Evolutionary conservation across 805 yeast genomes (phyloP).

Genomic region (Kluyveromyces wickerhamii): DNA sequence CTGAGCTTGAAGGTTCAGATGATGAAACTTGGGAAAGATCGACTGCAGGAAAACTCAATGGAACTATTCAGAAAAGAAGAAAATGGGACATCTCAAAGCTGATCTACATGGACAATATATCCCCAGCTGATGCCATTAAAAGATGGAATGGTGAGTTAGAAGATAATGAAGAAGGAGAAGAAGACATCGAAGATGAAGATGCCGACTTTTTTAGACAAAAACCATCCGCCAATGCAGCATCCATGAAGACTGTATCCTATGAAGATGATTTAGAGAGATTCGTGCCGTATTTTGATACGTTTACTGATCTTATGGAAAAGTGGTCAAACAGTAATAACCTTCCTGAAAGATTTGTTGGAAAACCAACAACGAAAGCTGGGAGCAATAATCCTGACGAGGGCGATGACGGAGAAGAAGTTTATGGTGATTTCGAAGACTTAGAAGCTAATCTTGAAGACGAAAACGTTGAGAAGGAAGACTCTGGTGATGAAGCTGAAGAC

Average conservation of each 20-base stretch:
- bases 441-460: slow-evolving; percentile 29
- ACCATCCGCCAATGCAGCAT: slow-evolving; percentile 22
- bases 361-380: slow-evolving; percentile 20
- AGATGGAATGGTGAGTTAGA: slow-evolving; percentile 56
- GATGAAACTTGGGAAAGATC: slow-evolving; percentile 29
- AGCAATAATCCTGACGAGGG: slow-evolving; percentile 30
- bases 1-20: slow-evolving; percentile 37
- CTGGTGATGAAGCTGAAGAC: slow-evolving; percentile 11
- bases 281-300: slow-evolving; percentile 29
- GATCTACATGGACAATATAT: slow-evolving; percentile 68
- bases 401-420: slow-evolving; percentile 42
- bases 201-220: slow-evolving; percentile 54
- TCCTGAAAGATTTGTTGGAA: slow-evolving; percentile 27
- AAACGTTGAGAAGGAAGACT: slow-evolving; percentile 12
- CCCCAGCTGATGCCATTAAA: slow-evolving; percentile 61
- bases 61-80: slow-evolving; percentile 39
- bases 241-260: slow-evolving; percentile 6
- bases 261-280: slow-evolving; percentile 27
- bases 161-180: slow-evolving; percentile 38
- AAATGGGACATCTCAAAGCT: slow-evolving; percentile 77
- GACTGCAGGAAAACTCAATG: slow-evolving; percentile 56
- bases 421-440: slow-evolving; percentile 51
- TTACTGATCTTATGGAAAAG: slow-evolving; percentile 24
- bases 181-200: slow-evolving; percentile 29
- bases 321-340: slow-evolving; percentile 24